Percentiles rank a stretch among this genome's conserved stretches.
phyloP scores from a whole-genome alignment of 345 rosid species.

The Syzygium jambos region DNA sequence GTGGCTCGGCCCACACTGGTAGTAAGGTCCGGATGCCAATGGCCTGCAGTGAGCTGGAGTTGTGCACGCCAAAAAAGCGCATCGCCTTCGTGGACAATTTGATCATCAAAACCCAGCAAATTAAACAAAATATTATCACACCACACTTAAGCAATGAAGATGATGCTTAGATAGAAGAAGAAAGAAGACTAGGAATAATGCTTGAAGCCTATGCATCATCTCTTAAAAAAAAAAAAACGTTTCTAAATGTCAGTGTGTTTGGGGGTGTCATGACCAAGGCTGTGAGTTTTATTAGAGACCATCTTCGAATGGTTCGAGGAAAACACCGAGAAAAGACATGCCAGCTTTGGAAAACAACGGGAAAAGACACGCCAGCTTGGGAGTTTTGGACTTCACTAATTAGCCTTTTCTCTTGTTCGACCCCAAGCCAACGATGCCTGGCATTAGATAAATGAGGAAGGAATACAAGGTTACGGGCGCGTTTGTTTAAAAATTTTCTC shows the following conservation, averaged over 20 bases:
- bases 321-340: not conserved
- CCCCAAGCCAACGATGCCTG: not conserved
- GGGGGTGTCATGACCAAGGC: not conserved
- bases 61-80: too few relatives aligned
- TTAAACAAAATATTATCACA: not conserved
- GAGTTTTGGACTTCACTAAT: not conserved
- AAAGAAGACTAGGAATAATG: not conserved
- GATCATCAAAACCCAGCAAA: not conserved
- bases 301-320: not conserved
- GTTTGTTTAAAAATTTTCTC: not conserved
- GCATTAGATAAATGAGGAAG: not conserved
- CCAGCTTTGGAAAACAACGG: not conserved
- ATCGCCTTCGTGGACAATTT: not conserved
- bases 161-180: not conserved
- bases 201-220: not conserved
- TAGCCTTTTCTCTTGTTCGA: not conserved
- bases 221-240: not conserved
- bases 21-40: too few relatives aligned
- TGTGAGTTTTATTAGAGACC: not conserved
- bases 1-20: not conserved
- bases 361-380: not conserved
- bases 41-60: not conserved
- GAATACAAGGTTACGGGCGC: not conserved
- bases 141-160: not conserved
- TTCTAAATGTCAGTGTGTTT: not conserved